Evolutionary conservation across 2,329 filamentous ascomycete species (phyloP).

Genomic region (Phialemoniopsis sp.): DNA sequence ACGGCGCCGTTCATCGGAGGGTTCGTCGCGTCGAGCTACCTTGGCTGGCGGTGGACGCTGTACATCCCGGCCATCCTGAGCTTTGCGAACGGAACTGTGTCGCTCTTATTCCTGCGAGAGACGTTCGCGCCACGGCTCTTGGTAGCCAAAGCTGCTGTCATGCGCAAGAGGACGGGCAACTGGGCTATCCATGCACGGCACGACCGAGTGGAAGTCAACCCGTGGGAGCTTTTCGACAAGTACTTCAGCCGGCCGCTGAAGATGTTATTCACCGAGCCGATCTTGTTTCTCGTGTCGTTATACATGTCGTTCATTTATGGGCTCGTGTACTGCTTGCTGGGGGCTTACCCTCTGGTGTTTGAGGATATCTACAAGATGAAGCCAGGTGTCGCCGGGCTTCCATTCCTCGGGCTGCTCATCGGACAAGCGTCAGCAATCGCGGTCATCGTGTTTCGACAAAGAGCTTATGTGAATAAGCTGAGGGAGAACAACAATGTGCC

Average conservation of each 20-base stretch:
- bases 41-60: conserved; percentile 35
- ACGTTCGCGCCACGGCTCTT: conserved; percentile 21
- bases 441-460: conserved; percentile 19
- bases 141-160: conserved; percentile 28
- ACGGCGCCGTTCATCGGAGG: conserved; percentile 33
- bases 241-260: conserved; percentile 14
- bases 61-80: conserved; percentile 35
- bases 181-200: conserved; percentile 6
- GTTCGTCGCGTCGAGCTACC: conserved; percentile 30
- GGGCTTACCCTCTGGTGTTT: conserved; percentile 39
- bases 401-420: conserved; percentile 21
- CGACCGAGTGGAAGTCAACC: conserved; percentile 4
- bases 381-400: conserved; percentile 18
- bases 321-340: conserved; percentile 39
- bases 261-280: conserved; percentile 46
- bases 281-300: conserved; percentile 43
- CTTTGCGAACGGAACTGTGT: conserved; percentile 25
- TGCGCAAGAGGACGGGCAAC: conserved; percentile 21
- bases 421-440: conserved; percentile 4
- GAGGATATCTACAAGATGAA: conserved; percentile 19
- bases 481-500: conserved; percentile 8
- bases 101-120: conserved; percentile 33
- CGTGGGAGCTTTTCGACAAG: conserved; percentile 7
- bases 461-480: conserved; percentile 15
- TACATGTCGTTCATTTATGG: conserved; percentile 41